A percentile compares a stretch with the other conserved stretches of the same genome.
Evolutionary conservation across 805 yeast species (phyloP).

Genomic region (Candida mattraensis): DNA sequence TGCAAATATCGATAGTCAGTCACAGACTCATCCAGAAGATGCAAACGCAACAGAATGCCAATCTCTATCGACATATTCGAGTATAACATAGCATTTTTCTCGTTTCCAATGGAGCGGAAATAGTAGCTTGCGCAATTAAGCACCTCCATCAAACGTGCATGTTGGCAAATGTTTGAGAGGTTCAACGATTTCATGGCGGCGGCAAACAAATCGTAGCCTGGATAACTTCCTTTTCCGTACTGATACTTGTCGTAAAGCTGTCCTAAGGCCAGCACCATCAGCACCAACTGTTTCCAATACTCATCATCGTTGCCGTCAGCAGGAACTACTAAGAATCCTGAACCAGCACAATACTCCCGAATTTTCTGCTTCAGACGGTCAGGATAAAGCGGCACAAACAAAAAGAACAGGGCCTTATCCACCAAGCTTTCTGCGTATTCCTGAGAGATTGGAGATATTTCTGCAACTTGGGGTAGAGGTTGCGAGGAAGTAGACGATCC

Average conservation of each 20-base stretch:
- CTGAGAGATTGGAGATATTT: neutral
- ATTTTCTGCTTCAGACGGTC: constrained; percentile 20
- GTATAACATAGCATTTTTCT: constrained; percentile 5
- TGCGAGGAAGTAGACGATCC: constrained; percentile 1
- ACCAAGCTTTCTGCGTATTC: constrained; percentile 5
- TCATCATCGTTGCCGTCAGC: constrained; percentile 1
- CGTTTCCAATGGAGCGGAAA: constrained; percentile 8
- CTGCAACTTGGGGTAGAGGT: neutral
- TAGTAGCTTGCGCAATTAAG: constrained; percentile 5
- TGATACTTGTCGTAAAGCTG: constrained; percentile 1
- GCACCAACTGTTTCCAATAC: constrained; percentile 4
- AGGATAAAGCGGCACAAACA: constrained; percentile 28
- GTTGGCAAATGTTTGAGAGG: neutral
- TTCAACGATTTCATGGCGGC: constrained; percentile 1
- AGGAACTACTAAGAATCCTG: constrained; percentile 2
- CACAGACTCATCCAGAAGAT: constrained; percentile 1
- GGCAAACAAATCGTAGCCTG: constrained; percentile 6
- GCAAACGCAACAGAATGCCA: constrained; percentile 1
- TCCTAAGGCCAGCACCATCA: constrained; percentile 9
- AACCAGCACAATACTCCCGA: neutral
- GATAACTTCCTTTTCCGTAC: neutral
- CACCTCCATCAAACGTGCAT: constrained; percentile 4
- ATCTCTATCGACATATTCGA: constrained; percentile 4
- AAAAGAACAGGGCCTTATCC: constrained; percentile 19
- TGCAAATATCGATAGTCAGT: constrained; percentile 2